A percentile compares a stretch with the other conserved stretches of the same genome.
Conservation (phyloP, 2,329 filamentous ascomycete genomes). For the Coleophoma crateriformis region DNA sequence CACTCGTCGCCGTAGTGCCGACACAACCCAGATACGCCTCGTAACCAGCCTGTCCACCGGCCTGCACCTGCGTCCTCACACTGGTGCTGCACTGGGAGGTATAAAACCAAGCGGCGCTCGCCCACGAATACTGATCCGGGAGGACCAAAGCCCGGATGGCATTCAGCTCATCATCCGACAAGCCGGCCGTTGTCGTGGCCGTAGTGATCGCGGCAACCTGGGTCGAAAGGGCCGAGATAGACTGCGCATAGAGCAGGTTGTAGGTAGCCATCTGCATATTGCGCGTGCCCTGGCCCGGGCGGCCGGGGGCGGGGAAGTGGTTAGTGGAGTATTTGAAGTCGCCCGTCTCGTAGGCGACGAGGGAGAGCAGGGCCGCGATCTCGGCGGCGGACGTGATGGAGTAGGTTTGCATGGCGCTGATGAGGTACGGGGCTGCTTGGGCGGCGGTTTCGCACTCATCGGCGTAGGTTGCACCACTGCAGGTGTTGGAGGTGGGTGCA, state of each 20-base stretch:
- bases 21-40: constrained; percentile 49
- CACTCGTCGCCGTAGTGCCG: constrained; percentile 38
- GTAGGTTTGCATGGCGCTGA: constrained; percentile 47
- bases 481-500: constrained; percentile 40
- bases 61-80: constrained; percentile 36
- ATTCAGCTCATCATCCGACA: constrained; percentile 31
- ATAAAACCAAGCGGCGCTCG: constrained; percentile 56
- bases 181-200: constrained; percentile 19
- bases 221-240: constrained; percentile 35
- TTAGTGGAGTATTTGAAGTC: constrained; percentile 59
- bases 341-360: constrained; percentile 56
- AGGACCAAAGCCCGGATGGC: constrained; percentile 44
- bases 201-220: constrained; percentile 24
- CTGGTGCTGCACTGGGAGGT: constrained; percentile 42
- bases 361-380: constrained; percentile 52
- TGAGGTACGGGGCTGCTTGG: constrained; percentile 44
- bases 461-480: constrained; percentile 33
- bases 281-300: constrained; percentile 55
- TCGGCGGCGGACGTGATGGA: constrained; percentile 43
- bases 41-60: constrained; percentile 41
- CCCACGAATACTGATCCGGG: constrained; percentile 46
- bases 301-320: constrained; percentile 40
- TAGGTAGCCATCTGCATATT: constrained; percentile 57
- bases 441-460: constrained; percentile 47
- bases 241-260: constrained; percentile 48